Conservation (phyloP, 2,329 filamentous ascomycete species). For the Penicillium crustosum region DNA sequence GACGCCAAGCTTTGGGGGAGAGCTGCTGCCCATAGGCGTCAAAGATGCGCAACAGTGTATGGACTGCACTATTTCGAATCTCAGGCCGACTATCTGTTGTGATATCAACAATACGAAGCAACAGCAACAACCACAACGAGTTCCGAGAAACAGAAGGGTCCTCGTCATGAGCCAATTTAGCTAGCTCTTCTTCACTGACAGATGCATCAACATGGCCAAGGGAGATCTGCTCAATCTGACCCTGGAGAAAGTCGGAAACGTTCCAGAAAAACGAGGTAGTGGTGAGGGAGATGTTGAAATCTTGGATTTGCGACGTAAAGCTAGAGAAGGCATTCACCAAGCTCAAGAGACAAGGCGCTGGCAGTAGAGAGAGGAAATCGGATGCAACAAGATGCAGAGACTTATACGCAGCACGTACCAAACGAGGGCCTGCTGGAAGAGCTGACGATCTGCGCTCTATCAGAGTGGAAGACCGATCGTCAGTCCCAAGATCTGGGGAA, state of each 20-base stretch:
- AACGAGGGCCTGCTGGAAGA: conserved; percentile 59
- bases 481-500: conserved; percentile 38
- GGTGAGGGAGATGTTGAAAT: conserved; percentile 92
- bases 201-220: conserved; percentile 43
- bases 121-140: conserved; percentile 38
- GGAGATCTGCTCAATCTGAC: conserved; percentile 45
- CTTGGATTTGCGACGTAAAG: conserved; percentile 85
- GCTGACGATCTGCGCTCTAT: conserved; percentile 24
- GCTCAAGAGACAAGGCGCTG: conserved; percentile 68
- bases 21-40: conserved; percentile 85
- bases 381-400: conserved; percentile 92
- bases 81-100: conserved; percentile 43
- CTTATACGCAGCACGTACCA: conserved; percentile 83
- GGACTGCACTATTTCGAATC: conserved; percentile 66
- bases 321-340: conserved; percentile 85
- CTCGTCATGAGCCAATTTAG: conserved; percentile 59
- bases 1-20: conserved; percentile 74
- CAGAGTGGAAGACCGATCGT: conserved; percentile 9
- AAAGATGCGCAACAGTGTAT: conserved; percentile 86
- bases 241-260: conserved; percentile 78
- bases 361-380: conserved; percentile 78
- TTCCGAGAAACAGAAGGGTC: conserved; percentile 58
- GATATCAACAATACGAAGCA: conserved; percentile 40
- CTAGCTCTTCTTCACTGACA: conserved; percentile 57
- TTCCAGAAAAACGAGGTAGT: conserved; percentile 97